phyloP scores from a whole-genome alignment of 495 filamentous ascomycete species.

The Umbilicaria muhlenbergii region DNA sequence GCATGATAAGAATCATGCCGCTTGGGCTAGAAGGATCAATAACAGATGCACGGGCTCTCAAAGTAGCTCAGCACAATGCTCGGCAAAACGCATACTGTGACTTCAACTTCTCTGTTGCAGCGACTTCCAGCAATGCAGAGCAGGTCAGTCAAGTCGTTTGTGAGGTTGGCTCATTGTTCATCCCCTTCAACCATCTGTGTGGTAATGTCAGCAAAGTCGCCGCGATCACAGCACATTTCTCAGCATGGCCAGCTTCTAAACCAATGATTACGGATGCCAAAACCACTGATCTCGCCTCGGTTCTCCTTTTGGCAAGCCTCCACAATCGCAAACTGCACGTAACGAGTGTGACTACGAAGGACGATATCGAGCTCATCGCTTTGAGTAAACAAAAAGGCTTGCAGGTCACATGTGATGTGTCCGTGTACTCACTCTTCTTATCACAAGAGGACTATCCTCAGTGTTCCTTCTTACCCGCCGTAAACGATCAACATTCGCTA shows the following conservation, averaged over 20 bases:
- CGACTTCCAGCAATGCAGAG: constrained; percentile 60
- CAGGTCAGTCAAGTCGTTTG: constrained; percentile 56
- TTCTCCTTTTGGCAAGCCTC: constrained; percentile 64
- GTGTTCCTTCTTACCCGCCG: constrained; percentile 50
- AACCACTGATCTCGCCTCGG: constrained; percentile 67
- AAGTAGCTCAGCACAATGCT: constrained; percentile 61
- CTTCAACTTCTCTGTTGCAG: constrained; percentile 75
- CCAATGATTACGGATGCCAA: constrained; percentile 78
- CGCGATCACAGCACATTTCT: constrained; percentile 67
- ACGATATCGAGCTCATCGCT: constrained; percentile 68
- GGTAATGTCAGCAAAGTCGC: constrained; percentile 81
- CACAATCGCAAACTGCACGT: constrained; percentile 76
- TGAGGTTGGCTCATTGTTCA: constrained; percentile 73
- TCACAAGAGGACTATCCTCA: constrained; percentile 59
- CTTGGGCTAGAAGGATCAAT: constrained; percentile 58
- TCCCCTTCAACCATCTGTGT: constrained; percentile 76
- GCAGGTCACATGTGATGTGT: constrained; percentile 74
- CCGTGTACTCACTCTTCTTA: constrained; percentile 67
- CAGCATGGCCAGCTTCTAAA: constrained; percentile 65
- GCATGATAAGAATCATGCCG: constrained; percentile 72
- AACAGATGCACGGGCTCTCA: constrained; percentile 54
- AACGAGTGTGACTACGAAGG: constrained; percentile 66
- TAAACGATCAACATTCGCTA: constrained; percentile 57
- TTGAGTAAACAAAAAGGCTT: constrained; percentile 71
- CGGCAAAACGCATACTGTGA: constrained; percentile 55